phyloP scores from a whole-genome alignment of 306 rosid genomes.

The Cicer arietinum region DNA sequence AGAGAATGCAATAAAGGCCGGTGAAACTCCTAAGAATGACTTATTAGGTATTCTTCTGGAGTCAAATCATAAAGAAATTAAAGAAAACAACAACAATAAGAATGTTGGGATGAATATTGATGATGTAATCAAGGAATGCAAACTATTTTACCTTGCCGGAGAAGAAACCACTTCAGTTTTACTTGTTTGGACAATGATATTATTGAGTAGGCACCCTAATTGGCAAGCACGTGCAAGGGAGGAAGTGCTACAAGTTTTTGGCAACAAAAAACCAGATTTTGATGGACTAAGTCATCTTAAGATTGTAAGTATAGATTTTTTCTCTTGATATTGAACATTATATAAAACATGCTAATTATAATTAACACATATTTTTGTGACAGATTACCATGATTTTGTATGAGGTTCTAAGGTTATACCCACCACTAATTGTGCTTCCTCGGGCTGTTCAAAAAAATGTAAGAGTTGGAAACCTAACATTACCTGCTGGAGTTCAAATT shows the following conservation, averaged over 20 bases:
- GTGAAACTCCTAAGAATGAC: constrained; percentile 45
- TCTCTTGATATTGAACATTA: not conserved
- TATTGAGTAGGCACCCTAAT: constrained; percentile 5
- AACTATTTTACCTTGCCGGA: constrained; percentile 17
- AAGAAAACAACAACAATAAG: constrained; percentile 42
- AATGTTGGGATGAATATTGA: constrained; percentile 56
- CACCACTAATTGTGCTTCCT: constrained; percentile 14
- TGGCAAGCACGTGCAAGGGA: constrained; percentile 30
- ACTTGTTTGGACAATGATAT: constrained; percentile 23
- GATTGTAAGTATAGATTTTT: constrained; percentile 49
- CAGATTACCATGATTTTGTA: constrained; percentile 64
- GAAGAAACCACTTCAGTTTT: constrained; percentile 31
- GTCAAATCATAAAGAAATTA: constrained; percentile 35
- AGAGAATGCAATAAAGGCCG: constrained; percentile 41
- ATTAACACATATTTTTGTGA: not conserved
- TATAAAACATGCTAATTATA: not conserved
- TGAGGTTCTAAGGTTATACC: constrained; percentile 65
- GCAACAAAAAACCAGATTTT: constrained; percentile 20
- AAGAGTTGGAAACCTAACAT: constrained; percentile 48
- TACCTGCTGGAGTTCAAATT: constrained; percentile 52
- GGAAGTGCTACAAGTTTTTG: constrained; percentile 24
- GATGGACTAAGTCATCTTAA: constrained; percentile 48
- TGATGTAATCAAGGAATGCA: constrained; percentile 44
- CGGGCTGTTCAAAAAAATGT: constrained; percentile 36
- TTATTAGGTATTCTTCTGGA: constrained; percentile 33